A percentile compares a stretch with the other conserved stretches of the same genome.
phyloP scores from a whole-genome alignment of 179 eudicot genomes.

The Spergularia azorica region DNA sequence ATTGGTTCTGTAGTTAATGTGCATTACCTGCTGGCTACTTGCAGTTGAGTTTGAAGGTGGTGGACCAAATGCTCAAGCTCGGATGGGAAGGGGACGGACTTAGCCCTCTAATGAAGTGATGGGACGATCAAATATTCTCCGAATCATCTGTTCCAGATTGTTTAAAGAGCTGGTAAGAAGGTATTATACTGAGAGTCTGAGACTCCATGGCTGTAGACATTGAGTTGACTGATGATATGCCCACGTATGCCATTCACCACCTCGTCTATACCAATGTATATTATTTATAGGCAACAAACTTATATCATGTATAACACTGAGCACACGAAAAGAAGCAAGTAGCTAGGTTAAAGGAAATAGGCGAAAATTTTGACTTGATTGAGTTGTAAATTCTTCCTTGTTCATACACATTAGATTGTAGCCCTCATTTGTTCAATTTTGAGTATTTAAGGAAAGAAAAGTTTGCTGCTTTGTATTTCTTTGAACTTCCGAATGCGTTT shows the following conservation, averaged over 20 bases:
- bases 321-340: conserved; percentile 15
- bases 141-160: not conserved
- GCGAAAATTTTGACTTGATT: conserved; percentile 16
- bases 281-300: conserved; percentile 20
- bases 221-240: conserved; percentile 6
- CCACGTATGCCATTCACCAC: not conserved
- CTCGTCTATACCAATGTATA: conserved; percentile 10
- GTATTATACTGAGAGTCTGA: not conserved
- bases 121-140: not conserved
- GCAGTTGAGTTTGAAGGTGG: conserved; percentile 96
- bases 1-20: too few species aligned
- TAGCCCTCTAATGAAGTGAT: conserved; percentile 69
- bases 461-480: not conserved
- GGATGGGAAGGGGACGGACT: conserved; percentile 96
- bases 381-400: conserved; percentile 29
- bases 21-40: conserved; percentile 1
- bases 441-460: conserved; percentile 11
- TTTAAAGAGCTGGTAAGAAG: conserved; percentile 1
- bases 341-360: conserved; percentile 17
- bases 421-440: conserved; percentile 19
- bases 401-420: conserved; percentile 27
- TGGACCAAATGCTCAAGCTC: conserved; percentile 94
- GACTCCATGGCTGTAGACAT: not conserved
- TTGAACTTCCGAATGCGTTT: too few species aligned
- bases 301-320: conserved; percentile 13